These are phyloP conservation scores for Claviceps cyperi DNA, from an alignment of 2,329 filamentous ascomycete species.

Conservation along the genomic window DNA sequence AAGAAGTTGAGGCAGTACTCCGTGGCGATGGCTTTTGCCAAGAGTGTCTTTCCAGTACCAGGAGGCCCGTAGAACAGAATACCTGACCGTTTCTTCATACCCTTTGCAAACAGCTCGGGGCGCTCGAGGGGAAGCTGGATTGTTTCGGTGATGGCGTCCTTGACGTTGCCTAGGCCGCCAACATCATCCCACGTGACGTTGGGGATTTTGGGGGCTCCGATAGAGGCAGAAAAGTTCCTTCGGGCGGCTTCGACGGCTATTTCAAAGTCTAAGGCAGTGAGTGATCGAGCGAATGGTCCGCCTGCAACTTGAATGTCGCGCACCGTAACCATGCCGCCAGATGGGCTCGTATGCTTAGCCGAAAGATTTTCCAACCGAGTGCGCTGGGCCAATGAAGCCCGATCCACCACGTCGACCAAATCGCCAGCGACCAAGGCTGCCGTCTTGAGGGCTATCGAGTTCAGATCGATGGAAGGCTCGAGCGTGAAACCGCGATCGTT, in stretches of 20 bases:
- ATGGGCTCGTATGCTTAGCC: constrained; percentile 22
- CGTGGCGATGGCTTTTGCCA: constrained; percentile 85
- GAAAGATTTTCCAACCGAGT: constrained; percentile 64
- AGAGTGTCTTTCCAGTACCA: constrained; percentile 81
- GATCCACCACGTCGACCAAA: constrained; percentile 83
- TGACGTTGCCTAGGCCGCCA: constrained; percentile 82
- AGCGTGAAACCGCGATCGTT: constrained; percentile 62
- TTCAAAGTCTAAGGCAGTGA: constrained; percentile 77
- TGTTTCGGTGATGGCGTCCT: constrained; percentile 92
- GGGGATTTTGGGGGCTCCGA: constrained; percentile 93
- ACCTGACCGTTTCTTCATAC: constrained; percentile 93
- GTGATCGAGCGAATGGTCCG: constrained; percentile 60
- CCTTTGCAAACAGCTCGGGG: constrained; percentile 88
- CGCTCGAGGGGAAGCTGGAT: constrained; percentile 86
- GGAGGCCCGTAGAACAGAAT: constrained; percentile 87
- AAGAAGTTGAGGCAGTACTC: constrained; percentile 94
- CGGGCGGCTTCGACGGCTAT: constrained; percentile 87
- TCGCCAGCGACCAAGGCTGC: constrained; percentile 91
- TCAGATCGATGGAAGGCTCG: constrained; percentile 70
- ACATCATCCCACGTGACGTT: constrained; percentile 96
- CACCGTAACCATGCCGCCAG: constrained; percentile 39
- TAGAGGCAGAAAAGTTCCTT: constrained; percentile 96
- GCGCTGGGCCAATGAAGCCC: constrained; percentile 64
- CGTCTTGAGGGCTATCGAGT: constrained; percentile 81
- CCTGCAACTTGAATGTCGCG: constrained; percentile 82